phyloP scores from a whole-genome alignment of 1,284 basidiomycete genomes.

The Phellopilus nigrolimitatus region DNA sequence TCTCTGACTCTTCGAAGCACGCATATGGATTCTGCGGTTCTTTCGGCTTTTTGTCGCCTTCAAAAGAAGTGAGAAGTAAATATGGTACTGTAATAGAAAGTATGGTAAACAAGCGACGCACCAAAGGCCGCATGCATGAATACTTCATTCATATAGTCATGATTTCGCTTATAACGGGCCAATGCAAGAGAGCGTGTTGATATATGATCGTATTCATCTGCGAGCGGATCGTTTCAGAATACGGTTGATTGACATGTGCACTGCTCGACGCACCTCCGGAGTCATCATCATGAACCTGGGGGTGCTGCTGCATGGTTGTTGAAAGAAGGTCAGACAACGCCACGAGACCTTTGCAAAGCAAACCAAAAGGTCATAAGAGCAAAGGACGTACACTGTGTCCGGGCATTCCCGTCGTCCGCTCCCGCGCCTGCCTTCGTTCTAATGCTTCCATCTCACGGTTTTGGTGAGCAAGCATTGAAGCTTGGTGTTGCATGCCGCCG shows the following conservation, averaged over 20 bases:
- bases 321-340: constrained; percentile 13
- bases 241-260: not conserved
- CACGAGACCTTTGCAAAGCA: constrained; percentile 16
- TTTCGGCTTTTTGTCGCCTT: constrained; percentile 44
- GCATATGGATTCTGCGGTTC: constrained; percentile 45
- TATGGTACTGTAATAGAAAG: not conserved
- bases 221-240: not conserved
- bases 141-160: constrained; percentile 77
- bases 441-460: constrained; percentile 64
- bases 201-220: constrained; percentile 67
- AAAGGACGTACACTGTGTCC: constrained; percentile 7
- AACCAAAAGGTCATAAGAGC: not conserved
- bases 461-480: constrained; percentile 65
- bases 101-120: constrained; percentile 27
- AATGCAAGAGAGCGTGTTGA: constrained; percentile 67
- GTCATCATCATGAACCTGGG: constrained; percentile 58
- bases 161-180: constrained; percentile 70
- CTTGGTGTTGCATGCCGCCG: constrained; percentile 32
- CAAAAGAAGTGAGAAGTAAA: too few species aligned
- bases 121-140: constrained; percentile 68
- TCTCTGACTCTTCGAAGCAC: constrained; percentile 53
- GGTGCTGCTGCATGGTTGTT: constrained; percentile 34
- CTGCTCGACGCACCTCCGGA: constrained; percentile 48
- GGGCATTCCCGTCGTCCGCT: constrained; percentile 14
- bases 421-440: constrained; percentile 46